Base-by-base conservation (phyloP, 306 rosid species). In the Quercus berberidifolia region DNA sequence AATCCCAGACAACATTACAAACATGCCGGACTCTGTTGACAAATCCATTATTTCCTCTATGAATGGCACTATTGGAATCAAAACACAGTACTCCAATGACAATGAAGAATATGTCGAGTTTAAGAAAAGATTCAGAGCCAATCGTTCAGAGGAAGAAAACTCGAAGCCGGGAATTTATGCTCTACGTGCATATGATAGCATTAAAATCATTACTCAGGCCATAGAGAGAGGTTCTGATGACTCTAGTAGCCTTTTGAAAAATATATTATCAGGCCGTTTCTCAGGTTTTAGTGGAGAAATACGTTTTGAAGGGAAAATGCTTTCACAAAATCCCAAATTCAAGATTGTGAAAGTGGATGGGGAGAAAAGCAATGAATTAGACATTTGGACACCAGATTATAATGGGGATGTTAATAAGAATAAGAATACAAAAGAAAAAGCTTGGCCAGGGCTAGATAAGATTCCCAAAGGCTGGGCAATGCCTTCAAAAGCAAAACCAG, bases 21-120 rank as follows among this genome's bases (percentile, higher is more conserved):
- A 89, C 84, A 57, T 76, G 65, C 74, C 91, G 13, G 87, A 85
- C 80, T 83, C 83, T 43, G 74, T 84, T 71, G 81, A 88, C 59
- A 79, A 80, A 78, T 73, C 88, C n/a, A 77, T 78, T 23, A 81
- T 85, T 55, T 88, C 92, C 73, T 78, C 78, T 13, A 88, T 89
- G 93, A 78, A 83, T 78, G 97, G 96, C 57, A 78, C 92, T 52
- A 74, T 92, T 43, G 97, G 97, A 80, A 88, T 91, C 86, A 89
- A 83, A 82, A 89, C 76, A 6, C 63, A 78, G 75, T 85, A 91
- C 90, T 56, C 19, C n/a, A 84, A 80, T 78, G 35, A 33, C 43
- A 30, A 78, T 69, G 1, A 20, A 58, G 17, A 14, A 33, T 89
- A 83, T 74, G 67, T 46, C 63, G 51, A 17, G 73, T 92, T 92